Evolutionary conservation across 257 asterid genomes (phyloP), one percentile per base, ranked within the genome.

Genomic region (Buddleja alternifolia): DNA sequence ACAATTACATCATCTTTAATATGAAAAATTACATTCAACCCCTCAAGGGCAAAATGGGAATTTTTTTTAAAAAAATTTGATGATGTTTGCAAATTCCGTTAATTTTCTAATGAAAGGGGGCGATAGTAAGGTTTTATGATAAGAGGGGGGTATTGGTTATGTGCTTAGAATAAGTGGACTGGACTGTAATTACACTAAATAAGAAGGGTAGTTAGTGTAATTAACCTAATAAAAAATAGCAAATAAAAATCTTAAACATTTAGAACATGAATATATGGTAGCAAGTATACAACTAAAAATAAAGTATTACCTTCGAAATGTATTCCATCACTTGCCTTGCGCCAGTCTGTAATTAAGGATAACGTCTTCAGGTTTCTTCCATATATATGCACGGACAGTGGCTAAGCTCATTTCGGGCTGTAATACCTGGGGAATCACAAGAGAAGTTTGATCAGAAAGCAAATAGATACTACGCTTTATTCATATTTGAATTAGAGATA

Each of bases 321-420:
- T 48, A 53, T 66, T 62, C 55, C 24, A 68, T 88, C 90, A 86
- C 73, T 75, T 78, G 60, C 81, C 75, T 69, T 74, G 74, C 70
- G 74, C 69, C 75, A 86, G 73, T 50, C 86, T 83, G 65, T 80
- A 86, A 74, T 84, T 80, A 48, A 86, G 86, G 63, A 86, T 70
- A 60, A 84, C 93, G 74, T 93, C 99, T 63, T 93, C 99, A 66
- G 96, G 83, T 84, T 93, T 93, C 81, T 93, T 93, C 99, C 99
- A 93, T 78, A 93, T 87, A 81, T 93, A 93, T 7, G 91, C 84
- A 64, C 96, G 87, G 19, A 90, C 99, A 70, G 99, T 93, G 51
- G 97, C 97, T 77, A 93, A 83, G 85, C 97, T 93, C 96, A 88
- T 90, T 53, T 93, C 99, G 59, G 96, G 99, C 70, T 84, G 82